These are phyloP conservation scores for Fusarium austroafricanum DNA, from an alignment of 2,329 filamentous ascomycete species.

Conservation along the genomic window DNA sequence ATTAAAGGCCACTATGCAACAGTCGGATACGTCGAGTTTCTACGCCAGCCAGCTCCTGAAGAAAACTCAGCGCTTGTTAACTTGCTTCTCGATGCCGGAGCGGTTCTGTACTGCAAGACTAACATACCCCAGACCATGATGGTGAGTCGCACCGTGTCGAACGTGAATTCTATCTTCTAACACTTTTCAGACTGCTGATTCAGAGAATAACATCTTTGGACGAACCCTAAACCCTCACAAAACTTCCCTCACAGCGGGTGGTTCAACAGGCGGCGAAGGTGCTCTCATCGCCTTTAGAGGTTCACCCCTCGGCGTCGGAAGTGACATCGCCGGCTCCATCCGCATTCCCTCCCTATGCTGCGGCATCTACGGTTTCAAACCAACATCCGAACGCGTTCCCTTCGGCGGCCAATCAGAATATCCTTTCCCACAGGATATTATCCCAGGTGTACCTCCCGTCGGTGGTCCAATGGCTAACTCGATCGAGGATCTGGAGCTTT, in stretches of 20 bases:
- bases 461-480: conserved; percentile 58
- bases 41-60: conserved; percentile 34
- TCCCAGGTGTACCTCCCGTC: conserved; percentile 50
- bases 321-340: conserved; percentile 58
- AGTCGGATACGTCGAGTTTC: conserved; percentile 43
- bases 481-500: conserved; percentile 45
- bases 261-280: conserved; percentile 44
- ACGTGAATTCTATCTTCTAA: neutral
- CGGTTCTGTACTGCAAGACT: conserved; percentile 56
- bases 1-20: conserved; percentile 42
- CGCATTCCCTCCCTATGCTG: conserved; percentile 65
- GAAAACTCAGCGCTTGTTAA: conserved; percentile 42
- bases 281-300: conserved; percentile 41
- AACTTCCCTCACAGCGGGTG: conserved; percentile 50
- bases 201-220: conserved; percentile 55
- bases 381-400: conserved; percentile 68
- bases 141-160: conserved; percentile 44
- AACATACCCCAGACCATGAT: conserved; percentile 72
- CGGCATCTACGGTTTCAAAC: conserved; percentile 66
- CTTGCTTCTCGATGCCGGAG: conserved; percentile 43
- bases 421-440: conserved; percentile 19
- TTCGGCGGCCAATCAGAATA: conserved; percentile 37
- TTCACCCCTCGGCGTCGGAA: conserved; percentile 42
- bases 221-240: conserved; percentile 46
- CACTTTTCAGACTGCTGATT: conserved; percentile 40